Evolutionary conservation across 176 grass and related monocot species (phyloP).

Genomic region (Typha latifolia): DNA sequence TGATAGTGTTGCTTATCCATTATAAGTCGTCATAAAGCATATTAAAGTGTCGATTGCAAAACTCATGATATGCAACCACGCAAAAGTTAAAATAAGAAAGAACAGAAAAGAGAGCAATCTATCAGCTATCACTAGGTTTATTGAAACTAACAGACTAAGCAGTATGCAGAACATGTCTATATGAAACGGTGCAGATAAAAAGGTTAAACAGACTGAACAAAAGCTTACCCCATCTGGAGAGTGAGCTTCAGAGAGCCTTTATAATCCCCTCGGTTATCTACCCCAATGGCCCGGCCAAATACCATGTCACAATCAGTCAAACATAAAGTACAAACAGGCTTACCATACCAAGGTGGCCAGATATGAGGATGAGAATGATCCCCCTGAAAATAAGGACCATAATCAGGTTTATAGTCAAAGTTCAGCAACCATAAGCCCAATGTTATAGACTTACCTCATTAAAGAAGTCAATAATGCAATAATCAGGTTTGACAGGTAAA

Average conservation of each 20-base stretch:
- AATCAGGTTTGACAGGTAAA: constrained; percentile 71
- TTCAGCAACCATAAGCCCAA: constrained; percentile 4
- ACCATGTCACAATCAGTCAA: constrained; percentile 96
- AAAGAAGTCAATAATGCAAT: constrained; percentile 84
- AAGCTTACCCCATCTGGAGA: constrained; percentile 56
- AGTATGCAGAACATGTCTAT: not conserved
- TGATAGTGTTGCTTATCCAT: too few relatives aligned
- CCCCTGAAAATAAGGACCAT: constrained; percentile 23
- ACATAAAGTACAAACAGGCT: constrained; percentile 74
- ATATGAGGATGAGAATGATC: constrained; percentile 53
- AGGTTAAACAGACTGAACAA: constrained; percentile 16
- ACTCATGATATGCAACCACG: too few relatives aligned
- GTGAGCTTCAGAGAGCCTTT: constrained; percentile 69
- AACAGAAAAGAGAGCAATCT: not conserved
- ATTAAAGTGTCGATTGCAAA: too few relatives aligned
- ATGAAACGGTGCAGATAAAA: not conserved
- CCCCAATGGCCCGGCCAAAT: constrained; percentile 57
- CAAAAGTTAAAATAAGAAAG: too few relatives aligned
- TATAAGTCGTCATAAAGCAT: too few relatives aligned
- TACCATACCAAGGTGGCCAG: constrained; percentile 69
- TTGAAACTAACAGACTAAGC: too few relatives aligned
- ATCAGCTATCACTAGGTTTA: not conserved
- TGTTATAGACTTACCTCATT: constrained; percentile 46
- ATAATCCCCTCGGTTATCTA: constrained; percentile 59
- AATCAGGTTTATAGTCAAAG: constrained; percentile 3